Evolutionary conservation across 2,329 filamentous ascomycete genomes (phyloP), one percentile per base, ranked within the genome.

Genomic region (Juglanconis juglandina): DNA sequence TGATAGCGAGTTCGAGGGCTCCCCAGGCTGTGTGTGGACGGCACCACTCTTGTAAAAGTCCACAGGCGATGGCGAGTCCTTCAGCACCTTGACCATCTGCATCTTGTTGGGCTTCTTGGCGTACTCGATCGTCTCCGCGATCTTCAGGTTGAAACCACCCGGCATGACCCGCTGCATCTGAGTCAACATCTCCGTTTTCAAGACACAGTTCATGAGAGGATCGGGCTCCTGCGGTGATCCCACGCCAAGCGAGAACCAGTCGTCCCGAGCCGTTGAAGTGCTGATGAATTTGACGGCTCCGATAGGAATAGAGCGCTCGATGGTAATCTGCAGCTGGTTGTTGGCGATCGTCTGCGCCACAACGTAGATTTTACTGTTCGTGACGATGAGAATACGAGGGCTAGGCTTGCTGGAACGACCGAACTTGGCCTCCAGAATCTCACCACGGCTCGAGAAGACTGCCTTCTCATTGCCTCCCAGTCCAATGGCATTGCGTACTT

Each of bases 171-270:
- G 87, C 71, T 88, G 87, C 77, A 99, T 87, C 65, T 97, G 93
- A 0, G 94, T 96, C 71, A 98, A 96, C 75, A 99, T 88, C 71
- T 99, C 95, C 0, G 95, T 99, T 80, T 99, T 99, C 75, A 99
- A 87, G 24, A 97, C 79, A 71, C 95, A 99, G 76, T 88, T 96
- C 69, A 99, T 76, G 30, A 99, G 81, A n/a, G 95, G 92, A 73
- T 99, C 95, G 0, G 95, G 83, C 72, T 98, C 94, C 71, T 96
- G 92, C 8, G 88, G 88, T 37, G 93, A 93, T n/a, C 91, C 92
- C 49, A 96, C 83, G 3, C 93, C 91, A 41, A 99, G 80, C 1
- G 94, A 92, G 74, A 99, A 97, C 95, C 95, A 99, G 75, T 99
- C 95, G 68, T 99, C 95, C 65, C 91, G 91, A 63, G 90, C 78